Evolutionary conservation across 2,329 filamentous ascomycete species (phyloP).

Genomic region (Aspergillus bombycis): DNA sequence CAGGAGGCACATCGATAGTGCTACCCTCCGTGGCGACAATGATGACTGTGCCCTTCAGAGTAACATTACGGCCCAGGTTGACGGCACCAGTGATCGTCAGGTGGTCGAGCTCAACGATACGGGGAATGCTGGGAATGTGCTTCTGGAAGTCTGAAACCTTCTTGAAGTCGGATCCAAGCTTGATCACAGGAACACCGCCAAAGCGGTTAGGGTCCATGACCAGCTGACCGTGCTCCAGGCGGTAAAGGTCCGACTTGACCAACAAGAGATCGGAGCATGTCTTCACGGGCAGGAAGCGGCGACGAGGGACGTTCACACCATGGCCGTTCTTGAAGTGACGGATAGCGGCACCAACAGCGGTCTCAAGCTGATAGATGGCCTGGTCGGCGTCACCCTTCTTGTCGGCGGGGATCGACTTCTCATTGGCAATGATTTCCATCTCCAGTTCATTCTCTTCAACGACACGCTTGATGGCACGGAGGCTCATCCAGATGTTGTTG

Average conservation of each 20-base stretch:
- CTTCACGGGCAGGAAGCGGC: constrained; percentile 99
- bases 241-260: constrained; percentile 99
- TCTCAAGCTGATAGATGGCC: constrained; percentile 97
- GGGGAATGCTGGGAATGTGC: constrained; percentile 54
- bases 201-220: constrained; percentile 96
- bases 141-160: constrained; percentile 82
- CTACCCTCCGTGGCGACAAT: constrained; percentile 97
- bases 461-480: constrained; percentile 95
- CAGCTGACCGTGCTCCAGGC: constrained; percentile 96
- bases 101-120: constrained; percentile 63
- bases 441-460: constrained; percentile 98
- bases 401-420: constrained; percentile 96
- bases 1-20: constrained; percentile 96
- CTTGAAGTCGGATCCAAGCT: constrained; percentile 99
- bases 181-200: constrained; percentile 95
- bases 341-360: constrained; percentile 96
- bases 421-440: constrained; percentile 99
- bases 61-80: constrained; percentile 93
- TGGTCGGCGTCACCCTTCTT: constrained; percentile 99
- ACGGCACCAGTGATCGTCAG: constrained; percentile 97
- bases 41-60: constrained; percentile 95
- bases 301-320: constrained; percentile 96
- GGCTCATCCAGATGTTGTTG: constrained; percentile 99
- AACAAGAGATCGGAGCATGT: constrained; percentile 99
- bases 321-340: constrained; percentile 98